Conservation (phyloP, 2,329 filamentous ascomycete genomes). For the Ophiostoma sp. region DNA sequence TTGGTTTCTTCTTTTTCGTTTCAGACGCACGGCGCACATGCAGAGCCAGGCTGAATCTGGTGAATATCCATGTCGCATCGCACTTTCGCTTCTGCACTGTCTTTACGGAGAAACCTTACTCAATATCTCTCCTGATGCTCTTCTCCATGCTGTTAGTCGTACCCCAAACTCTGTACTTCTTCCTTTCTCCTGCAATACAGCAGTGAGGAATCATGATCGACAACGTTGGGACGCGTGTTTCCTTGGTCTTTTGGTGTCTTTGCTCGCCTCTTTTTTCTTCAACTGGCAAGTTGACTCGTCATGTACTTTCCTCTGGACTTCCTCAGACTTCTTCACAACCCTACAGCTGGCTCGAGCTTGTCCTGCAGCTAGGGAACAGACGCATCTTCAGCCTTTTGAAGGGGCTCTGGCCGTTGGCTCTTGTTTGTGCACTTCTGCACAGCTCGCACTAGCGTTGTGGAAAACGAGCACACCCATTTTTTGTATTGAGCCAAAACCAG, state of each 20-base stretch:
- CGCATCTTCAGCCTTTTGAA: not conserved
- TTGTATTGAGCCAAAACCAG: not conserved
- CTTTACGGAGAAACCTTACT: not conserved
- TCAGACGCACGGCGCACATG: not conserved
- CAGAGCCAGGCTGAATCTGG: conserved; percentile 5
- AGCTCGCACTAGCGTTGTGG: conserved; percentile 3
- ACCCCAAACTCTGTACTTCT: not conserved
- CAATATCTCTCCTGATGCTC: not conserved
- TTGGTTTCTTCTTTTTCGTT: not conserved
- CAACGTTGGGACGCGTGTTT: not conserved
- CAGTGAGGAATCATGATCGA: not conserved
- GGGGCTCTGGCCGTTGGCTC: not conserved
- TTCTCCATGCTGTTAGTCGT: not conserved
- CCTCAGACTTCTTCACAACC: not conserved
- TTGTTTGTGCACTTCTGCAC: not conserved
- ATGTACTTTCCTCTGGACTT: not conserved
- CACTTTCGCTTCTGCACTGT: conserved; percentile 21
- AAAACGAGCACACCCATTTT: conserved; percentile 1
- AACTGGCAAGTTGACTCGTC: conserved; percentile 4
- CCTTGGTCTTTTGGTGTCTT: not conserved
- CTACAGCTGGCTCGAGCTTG: not conserved
- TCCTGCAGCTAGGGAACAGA: conserved; percentile 9
- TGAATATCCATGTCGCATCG: conserved; percentile 9
- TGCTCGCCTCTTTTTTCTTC: conserved; percentile 9
- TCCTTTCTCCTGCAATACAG: not conserved